Evolutionary conservation across 192 early-diverging fungal species (phyloP).

Genomic region (Chytriomyces sp.): DNA sequence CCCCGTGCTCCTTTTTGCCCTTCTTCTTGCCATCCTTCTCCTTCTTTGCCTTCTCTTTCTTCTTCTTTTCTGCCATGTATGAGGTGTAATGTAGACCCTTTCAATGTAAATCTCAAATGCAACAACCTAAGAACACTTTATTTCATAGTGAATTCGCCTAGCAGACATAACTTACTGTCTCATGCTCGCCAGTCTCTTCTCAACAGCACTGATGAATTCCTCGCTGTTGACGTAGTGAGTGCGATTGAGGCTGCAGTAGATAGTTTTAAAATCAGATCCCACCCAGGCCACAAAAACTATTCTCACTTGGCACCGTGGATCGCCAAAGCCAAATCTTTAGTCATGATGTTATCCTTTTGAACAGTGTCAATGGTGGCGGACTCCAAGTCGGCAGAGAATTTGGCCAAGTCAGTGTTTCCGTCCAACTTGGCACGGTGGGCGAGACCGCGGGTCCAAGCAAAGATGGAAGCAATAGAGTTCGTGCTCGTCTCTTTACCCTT

Average conservation of each 20-base stretch:
- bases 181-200: constrained; percentile 41
- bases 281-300: background rate
- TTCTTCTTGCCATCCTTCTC: constrained; percentile 3
- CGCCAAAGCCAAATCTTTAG: constrained; percentile 95
- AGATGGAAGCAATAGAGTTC: constrained; percentile 97
- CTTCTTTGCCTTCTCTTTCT: constrained; percentile 24
- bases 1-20: constrained; percentile 19
- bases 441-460: constrained; percentile 86
- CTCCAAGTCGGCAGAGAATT: constrained; percentile 82
- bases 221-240: constrained; percentile 86
- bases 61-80: constrained; percentile 27
- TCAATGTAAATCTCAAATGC: too few relatives aligned
- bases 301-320: constrained; percentile 81
- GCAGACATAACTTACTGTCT: constrained; percentile 6
- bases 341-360: constrained; percentile 83
- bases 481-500: constrained; percentile 90
- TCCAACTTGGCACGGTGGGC: constrained; percentile 95
- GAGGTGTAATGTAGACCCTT: too few relatives aligned
- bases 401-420: constrained; percentile 68
- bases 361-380: constrained; percentile 87
- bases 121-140: too few relatives aligned
- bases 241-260: constrained; percentile 55
- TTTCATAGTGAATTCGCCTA: too few relatives aligned
- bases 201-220: constrained; percentile 86
- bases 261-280: background rate